A percentile compares a stretch with the other conserved stretches of the same genome.
Conservation (phyloP, 371 early-diverging fungal species). For the Batkoa obscura region DNA sequence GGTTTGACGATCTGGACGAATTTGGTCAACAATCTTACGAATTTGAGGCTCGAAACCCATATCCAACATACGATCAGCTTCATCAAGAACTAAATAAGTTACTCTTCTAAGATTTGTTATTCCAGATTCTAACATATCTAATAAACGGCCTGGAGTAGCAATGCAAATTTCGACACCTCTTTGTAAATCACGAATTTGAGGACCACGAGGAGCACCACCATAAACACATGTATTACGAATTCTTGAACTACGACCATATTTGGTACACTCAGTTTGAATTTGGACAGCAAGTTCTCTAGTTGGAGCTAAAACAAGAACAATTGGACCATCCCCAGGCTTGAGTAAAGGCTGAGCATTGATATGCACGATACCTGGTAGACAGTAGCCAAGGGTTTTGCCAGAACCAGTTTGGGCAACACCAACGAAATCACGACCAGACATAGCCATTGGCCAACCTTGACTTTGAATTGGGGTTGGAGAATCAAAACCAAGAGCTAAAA, state of each 20-base stretch:
- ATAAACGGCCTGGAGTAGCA: conserved; percentile 89
- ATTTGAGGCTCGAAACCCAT: conserved; percentile 96
- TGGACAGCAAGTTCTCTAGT: conserved; percentile 84
- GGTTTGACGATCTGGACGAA: conserved; percentile 58
- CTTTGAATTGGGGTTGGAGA: conserved; percentile 64
- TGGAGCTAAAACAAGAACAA: conserved; percentile 56
- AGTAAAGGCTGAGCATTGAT: conserved; percentile 50
- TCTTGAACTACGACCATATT: conserved; percentile 53
- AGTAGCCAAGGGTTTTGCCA: conserved; percentile 55
- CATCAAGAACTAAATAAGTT: conserved; percentile 85
- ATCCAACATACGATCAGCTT: conserved; percentile 91
- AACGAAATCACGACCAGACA: conserved; percentile 63
- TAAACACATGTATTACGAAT: conserved; percentile 36
- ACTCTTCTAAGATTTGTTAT: conserved; percentile 76
- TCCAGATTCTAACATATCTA: conserved; percentile 82
- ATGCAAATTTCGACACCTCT: conserved; percentile 73
- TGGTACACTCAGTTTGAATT: conserved; percentile 61
- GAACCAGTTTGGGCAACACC: conserved; percentile 81
- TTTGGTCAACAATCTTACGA: conserved; percentile 80
- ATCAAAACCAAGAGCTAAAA: conserved; percentile 36
- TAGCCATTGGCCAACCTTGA: conserved; percentile 46
- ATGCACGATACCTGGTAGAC: conserved; percentile 71
- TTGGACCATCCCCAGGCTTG: conserved; percentile 37
- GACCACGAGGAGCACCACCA: conserved; percentile 80
- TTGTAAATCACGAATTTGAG: conserved; percentile 73